Evolutionary conservation across 2,329 filamentous ascomycete genomes (phyloP).

Genomic region (Amesomyces nigricolor): DNA sequence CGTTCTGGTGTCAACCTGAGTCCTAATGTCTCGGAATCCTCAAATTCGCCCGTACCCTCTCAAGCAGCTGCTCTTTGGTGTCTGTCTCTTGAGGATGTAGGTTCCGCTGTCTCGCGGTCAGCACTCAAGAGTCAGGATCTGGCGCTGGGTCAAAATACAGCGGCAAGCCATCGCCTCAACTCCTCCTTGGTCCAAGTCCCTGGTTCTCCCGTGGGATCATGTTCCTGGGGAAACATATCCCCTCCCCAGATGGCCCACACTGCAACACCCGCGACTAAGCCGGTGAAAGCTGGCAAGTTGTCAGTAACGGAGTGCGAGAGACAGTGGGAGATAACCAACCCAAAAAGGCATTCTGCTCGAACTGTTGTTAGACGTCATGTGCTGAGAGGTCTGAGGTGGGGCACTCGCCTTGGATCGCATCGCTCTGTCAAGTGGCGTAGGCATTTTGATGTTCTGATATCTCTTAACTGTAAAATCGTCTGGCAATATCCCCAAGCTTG

Average conservation of each 20-base stretch:
- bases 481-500: no score
- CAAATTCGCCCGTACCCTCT: constrained; percentile 44
- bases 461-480: neutral
- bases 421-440: constrained; percentile 62
- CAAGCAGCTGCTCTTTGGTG: constrained; percentile 42
- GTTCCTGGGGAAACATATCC: constrained; percentile 70
- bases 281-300: constrained; percentile 63
- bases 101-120: constrained; percentile 36
- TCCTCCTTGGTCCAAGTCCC: constrained; percentile 72
- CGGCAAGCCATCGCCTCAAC: constrained; percentile 71
- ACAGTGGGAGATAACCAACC: constrained; percentile 40
- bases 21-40: constrained; percentile 34
- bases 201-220: constrained; percentile 72
- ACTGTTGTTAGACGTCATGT: constrained; percentile 17
- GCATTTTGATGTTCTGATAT: constrained; percentile 44
- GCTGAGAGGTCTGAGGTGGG: constrained; percentile 3
- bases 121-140: neutral
- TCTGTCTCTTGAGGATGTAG: constrained; percentile 41
- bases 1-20: no score
- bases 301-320: constrained; percentile 21
- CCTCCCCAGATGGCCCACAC: constrained; percentile 81
- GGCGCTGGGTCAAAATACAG: constrained; percentile 50
- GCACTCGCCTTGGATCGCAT: constrained; percentile 61
- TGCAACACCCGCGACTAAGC: constrained; percentile 73
- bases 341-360: constrained; percentile 58